These are phyloP conservation scores for Stentor roeselii DNA, from an alignment of 73 alveolate genomes.

Conservation along the genomic window DNA sequence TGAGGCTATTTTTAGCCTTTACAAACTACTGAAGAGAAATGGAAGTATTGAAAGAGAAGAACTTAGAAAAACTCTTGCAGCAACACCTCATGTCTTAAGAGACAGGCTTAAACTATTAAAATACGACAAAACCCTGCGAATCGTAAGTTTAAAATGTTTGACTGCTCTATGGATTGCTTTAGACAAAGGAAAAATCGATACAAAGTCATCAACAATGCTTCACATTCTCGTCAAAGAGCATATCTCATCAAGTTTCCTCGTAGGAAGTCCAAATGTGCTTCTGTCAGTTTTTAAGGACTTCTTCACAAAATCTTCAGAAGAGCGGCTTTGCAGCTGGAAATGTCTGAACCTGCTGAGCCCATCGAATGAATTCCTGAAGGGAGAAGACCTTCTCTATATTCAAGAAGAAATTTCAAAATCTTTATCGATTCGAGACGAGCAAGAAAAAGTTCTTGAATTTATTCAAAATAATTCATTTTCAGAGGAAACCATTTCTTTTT, in stretches of 20 bases:
- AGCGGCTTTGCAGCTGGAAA: background rate
- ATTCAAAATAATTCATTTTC: too few species aligned
- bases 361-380: background rate
- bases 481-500: too few species aligned
- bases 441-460: background rate
- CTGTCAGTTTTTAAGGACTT: background rate
- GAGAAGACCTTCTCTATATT: background rate
- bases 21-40: background rate
- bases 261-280: background rate
- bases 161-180: background rate
- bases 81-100: slow-evolving; percentile 22
- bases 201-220: background rate
- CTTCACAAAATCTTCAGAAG: background rate
- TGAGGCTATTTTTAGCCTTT: background rate
- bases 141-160: slow-evolving; percentile 1
- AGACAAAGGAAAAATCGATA: slow-evolving; percentile 11
- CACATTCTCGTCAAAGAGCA: slow-evolving; percentile 12
- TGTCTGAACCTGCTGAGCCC: background rate
- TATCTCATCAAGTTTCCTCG: background rate
- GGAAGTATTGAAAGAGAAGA: background rate
- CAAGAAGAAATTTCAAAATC: background rate
- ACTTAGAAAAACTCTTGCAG: slow-evolving; percentile 16
- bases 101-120: slow-evolving; percentile 9
- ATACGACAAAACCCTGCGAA: background rate
- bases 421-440: background rate